Base-by-base conservation (phyloP, 2,329 filamentous ascomycete genomes). In the Aphanoascus verrucosus region DNA sequence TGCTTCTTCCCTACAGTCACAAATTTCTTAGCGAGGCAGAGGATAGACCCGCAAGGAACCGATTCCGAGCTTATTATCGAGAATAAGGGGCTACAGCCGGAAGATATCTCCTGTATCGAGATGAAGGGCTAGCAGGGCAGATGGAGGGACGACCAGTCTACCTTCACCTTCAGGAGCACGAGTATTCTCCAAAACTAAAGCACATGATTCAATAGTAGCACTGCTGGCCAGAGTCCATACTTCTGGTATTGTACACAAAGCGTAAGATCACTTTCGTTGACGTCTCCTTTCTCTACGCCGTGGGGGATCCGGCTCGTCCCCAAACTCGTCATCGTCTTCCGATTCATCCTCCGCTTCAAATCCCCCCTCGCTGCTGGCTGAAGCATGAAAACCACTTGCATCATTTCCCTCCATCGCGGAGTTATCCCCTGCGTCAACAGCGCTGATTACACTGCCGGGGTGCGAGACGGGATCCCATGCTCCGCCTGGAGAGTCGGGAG, bases 331-430 rank as follows among this genome's bases (percentile, higher is more conserved):
- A 38, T 28, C 38, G 1, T 41, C 31, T 34, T 53, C 50, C 12
- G 46, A 40, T 41, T 54, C 45, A 32, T 49, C 52, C 17, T 38
- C 45, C 6, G 40, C 44, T 37, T 54, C 52, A n/a, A 54, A 35
- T n/a, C 38, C 52, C 6, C 17, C 52, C 23, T 54, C 52, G 31
- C 52, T 54, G 19, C 52, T 38, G 14, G 37, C 43, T 8, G 52
- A 17, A 15, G 20, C 52, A 49, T 43, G 35, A 14, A 35, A 19
- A n/a, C 12, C 46, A 41, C 37, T 49, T 11, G 38, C 28, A 44
- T 53, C 55, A 20, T 20, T 49, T 5, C 45, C 45, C 35, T 56
- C 50, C 32, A 38, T 15, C 15, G 42, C 49, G 5, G 54, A 52
- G 32, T 41, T 48, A 20, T 46, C 41, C 48, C n/a, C 48, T 40